Evolutionary conservation across 495 filamentous ascomycete genomes (phyloP), one percentile per base, ranked within the genome.

Genomic region (Cercophora newfieldiana): DNA sequence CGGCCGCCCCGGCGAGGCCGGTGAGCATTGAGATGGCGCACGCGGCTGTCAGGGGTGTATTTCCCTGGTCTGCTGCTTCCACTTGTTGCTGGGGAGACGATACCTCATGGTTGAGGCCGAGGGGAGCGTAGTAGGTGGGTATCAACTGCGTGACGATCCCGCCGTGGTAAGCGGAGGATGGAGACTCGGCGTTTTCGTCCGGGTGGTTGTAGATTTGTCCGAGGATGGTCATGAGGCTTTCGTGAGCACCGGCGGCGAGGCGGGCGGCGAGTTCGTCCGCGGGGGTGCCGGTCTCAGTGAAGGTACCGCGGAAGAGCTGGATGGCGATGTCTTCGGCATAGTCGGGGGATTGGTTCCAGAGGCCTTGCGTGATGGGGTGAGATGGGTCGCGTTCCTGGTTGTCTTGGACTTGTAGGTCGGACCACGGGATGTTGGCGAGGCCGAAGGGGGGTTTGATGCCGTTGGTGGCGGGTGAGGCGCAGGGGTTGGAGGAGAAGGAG

Each of bases 401-500:
- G 30, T 71, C 49, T 47, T 78, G 69, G 21, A 80, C 65, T 21
- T 75, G 68, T 3, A 82, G 69, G 21, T 76, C 71, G 8, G 63
- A 28, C 80, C 79, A 82, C 54, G 71, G 62, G 59, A 83, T 74
- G 47, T 72, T 65, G n/a, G 69, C 70, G 12, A 81, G 71, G 26
- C 65, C 69, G 25, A 58, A 57, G 50, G 71, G 65, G 44, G 64
- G 58, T 47, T 65, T 56, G 21, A 50, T 61, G 53, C 70, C 71
- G 56, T 62, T 68, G 22, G 61, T 48, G 5, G 65, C 49, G 25
- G 70, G 44, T 16, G 66, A 49, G 0, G 71, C 69, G 63, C 81
- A 82, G 7, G 79, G 79, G 63, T 84, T 83, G 1, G 75, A 75
- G 18, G 78, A 78, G 60, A 82, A 82, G 22, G 78, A 78, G 59